Conservation (phyloP, 768 basidiomycete genomes). For the Macrolepiota albuminosa region DNA sequence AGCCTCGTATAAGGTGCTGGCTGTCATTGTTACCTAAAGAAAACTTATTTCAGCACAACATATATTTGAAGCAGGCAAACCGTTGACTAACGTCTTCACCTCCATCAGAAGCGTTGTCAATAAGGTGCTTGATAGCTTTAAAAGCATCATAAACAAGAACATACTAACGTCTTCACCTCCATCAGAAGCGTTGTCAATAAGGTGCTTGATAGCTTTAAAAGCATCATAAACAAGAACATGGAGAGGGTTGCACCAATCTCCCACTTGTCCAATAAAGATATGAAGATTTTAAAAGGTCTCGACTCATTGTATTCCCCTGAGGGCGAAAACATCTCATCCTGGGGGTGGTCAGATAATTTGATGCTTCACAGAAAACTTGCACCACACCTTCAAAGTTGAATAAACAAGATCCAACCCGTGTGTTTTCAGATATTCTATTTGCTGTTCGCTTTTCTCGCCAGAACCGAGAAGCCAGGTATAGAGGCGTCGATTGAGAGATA, state of each 20-base stretch:
- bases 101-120: constrained; percentile 47
- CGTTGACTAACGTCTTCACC: constrained; percentile 54
- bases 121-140: constrained; percentile 56
- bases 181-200: constrained; percentile 49
- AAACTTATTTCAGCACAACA: not conserved
- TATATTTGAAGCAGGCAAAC: constrained; percentile 1
- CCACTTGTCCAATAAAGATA: constrained; percentile 95
- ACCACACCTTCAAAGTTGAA: constrained; percentile 59
- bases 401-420: constrained; percentile 71
- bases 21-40: constrained; percentile 69
- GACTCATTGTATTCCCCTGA: constrained; percentile 72
- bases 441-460: constrained; percentile 71
- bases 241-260: constrained; percentile 86
- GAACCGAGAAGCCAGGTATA: constrained; percentile 92
- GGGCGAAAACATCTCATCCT: constrained; percentile 76
- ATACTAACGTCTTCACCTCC: constrained; percentile 63
- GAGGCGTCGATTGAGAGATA: constrained; percentile 88
- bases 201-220: constrained; percentile 63
- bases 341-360: constrained; percentile 4
- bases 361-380: not conserved
- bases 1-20: constrained; percentile 87
- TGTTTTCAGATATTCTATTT: constrained; percentile 63
- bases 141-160: constrained; percentile 76
- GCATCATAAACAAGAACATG: constrained; percentile 71
- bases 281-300: constrained; percentile 92